A percentile compares a stretch with the other conserved stretches of the same genome.
Conservation (phyloP, 352 stramenopile species). For the Elongisporangium undulatum region DNA sequence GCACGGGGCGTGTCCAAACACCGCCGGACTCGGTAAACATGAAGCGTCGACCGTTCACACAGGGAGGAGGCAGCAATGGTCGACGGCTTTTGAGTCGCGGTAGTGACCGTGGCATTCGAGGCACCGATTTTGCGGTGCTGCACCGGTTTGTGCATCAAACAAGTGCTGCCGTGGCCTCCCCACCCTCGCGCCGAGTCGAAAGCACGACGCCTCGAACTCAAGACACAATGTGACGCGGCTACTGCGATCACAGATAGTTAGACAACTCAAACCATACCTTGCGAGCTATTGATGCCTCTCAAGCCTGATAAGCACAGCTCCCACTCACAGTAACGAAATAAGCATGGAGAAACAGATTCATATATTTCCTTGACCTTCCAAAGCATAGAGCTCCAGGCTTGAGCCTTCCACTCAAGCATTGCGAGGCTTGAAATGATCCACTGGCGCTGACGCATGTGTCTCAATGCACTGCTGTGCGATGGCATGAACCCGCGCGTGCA, state of each 20-base stretch:
- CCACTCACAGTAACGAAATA: background rate
- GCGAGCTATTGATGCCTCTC: background rate
- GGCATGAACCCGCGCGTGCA: slow-evolving; percentile 54
- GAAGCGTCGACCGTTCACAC: slow-evolving; percentile 41
- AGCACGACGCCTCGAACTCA: background rate
- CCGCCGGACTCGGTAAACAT: background rate
- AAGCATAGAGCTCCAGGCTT: background rate
- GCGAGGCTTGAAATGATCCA: slow-evolving; percentile 33
- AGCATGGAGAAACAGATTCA: background rate
- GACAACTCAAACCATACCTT: background rate
- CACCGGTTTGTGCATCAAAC: slow-evolving; percentile 71
- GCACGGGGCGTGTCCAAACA: slow-evolving; percentile 11
- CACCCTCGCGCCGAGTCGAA: background rate
- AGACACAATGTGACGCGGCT: background rate
- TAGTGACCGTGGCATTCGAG: slow-evolving; percentile 18
- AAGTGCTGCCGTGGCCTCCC: background rate
- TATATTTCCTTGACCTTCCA: background rate
- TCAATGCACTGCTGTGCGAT: slow-evolving; percentile 51
- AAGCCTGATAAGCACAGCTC: background rate
- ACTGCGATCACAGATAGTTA: background rate
- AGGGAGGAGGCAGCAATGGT: slow-evolving; percentile 24
- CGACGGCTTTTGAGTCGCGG: slow-evolving; percentile 25
- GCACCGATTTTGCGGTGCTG: slow-evolving; percentile 52
- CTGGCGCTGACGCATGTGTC: slow-evolving; percentile 13
- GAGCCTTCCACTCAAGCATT: background rate